Evolutionary conservation across 2,329 filamentous ascomycete species (phyloP), one percentile per base, ranked within the genome.

Genomic region (Colletotrichum coccodes): DNA sequence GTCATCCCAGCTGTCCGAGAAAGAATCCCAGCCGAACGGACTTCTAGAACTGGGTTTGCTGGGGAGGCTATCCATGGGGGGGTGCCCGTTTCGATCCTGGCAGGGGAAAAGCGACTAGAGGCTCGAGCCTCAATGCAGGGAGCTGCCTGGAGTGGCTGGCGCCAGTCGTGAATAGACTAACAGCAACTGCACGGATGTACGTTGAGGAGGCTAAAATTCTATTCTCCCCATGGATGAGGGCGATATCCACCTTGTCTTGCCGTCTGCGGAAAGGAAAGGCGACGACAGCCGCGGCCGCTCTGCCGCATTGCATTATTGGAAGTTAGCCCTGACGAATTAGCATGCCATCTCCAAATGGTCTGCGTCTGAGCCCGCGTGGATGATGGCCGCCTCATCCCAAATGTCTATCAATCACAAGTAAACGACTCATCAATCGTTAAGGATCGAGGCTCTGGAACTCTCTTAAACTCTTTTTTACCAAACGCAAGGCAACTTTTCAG

Each of bases 391-490:
- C 34, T 34, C 28, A 26, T 57, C 49, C 62, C 49, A 46, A 38
- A 42, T 66, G 54, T 69, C 66, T 60, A 66, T 65, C 49, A 69
- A 69, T 69, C 66, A 69, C 66, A 66, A 38, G 66, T 69, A 44
- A 65, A 66, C 40, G 49, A 49, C 26, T 49, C 11, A 36, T 18
- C 21, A 56, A 40, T 49, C 66, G 49, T 50, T 23, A 36, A 12
- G 18, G 40, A 47, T 53, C 30, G 50, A 53, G 60, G 30, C 38
- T 56, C 14, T 36, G 53, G 26, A 60, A 44, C 58, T 49, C 49
- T 36, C 26, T 30, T 47, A 7, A n/a, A 36, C 42, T 56, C 5
- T 23, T 53, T 34, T 36, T n/a, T 52, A n/a, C 30, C 49, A 34
- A 54, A 40, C 32, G 21, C 18, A 59, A 46, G 34, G 56, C 36